These are phyloP conservation scores for Talaromyces sp. DNA, from an alignment of 2,329 filamentous ascomycete species.

Conservation along the genomic window DNA sequence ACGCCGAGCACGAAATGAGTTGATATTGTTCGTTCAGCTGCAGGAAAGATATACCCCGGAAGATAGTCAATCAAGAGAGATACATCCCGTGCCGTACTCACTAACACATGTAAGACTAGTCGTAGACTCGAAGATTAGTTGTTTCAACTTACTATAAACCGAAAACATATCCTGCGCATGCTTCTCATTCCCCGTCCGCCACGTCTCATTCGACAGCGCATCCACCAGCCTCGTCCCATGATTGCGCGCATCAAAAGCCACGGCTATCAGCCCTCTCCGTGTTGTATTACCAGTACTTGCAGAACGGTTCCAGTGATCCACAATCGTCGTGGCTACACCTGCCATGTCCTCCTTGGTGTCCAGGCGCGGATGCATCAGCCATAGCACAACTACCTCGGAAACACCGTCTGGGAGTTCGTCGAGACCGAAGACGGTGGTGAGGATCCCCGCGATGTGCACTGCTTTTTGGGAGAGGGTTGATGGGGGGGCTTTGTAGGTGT, in stretches of 20 bases:
- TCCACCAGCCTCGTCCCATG: constrained; percentile 56
- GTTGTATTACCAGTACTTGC: no score
- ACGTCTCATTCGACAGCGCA: constrained; percentile 65
- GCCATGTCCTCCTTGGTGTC: constrained; percentile 68
- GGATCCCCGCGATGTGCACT: constrained; percentile 70
- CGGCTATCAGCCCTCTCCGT: constrained; percentile 35
- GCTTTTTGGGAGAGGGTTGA: constrained; percentile 56
- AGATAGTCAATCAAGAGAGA: constrained; percentile 70
- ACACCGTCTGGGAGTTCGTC: constrained; percentile 60
- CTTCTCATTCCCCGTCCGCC: constrained; percentile 69
- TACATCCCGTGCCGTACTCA: constrained; percentile 69
- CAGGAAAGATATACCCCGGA: constrained; percentile 65
- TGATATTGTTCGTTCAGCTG: constrained; percentile 41
- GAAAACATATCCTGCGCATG: constrained; percentile 94
- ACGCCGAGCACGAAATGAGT: constrained; percentile 75
- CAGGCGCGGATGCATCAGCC: constrained; percentile 80
- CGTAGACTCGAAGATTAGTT: not conserved
- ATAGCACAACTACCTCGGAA: constrained; percentile 67
- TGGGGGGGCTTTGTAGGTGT: constrained; percentile 6
- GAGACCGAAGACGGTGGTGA: constrained; percentile 75
- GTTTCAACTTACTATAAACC: constrained; percentile 55
- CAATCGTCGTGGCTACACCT: constrained; percentile 62
- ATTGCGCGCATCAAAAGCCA: constrained; percentile 8
- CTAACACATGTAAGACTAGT: constrained; percentile 20
- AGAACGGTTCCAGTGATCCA: constrained; percentile 60